Base-by-base conservation (phyloP, 2,329 filamentous ascomycete species). In the Ophiostoma sp. region DNA sequence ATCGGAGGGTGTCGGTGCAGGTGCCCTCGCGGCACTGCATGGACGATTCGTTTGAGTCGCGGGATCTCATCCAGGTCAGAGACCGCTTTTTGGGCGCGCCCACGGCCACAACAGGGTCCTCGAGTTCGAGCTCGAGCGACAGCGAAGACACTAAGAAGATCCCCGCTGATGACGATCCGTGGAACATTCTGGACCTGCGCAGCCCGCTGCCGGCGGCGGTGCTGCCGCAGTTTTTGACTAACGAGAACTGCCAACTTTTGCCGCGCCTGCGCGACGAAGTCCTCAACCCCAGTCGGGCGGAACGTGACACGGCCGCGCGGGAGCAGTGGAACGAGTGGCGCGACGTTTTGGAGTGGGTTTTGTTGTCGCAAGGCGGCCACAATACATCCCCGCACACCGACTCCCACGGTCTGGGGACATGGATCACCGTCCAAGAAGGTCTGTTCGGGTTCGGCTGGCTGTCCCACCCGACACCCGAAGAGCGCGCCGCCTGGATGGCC, bases 261-360 rank as follows among this genome's bases (percentile, higher is more conserved):
- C 78, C 77, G 15, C 76, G 77, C 15, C 74, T 80, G 42, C 78
- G 78, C 3, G 77, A 79, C 75, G 75, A 77, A 9, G 76, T 78
- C 76, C 78, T 87, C 22, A 85, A 85, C 77, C 83, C 81, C 71
- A 68, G 72, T 36, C 77, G 78, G 19, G 78, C 78, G 3, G 78
- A 79, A 73, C 77, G 79, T 61, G 75, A 75, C n/a, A 75, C 75
- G 39, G 79, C 78, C 0, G 75, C 77, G 25, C 74, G 74, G 8
- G 74, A 78, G 70, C 74, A 81, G 39, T 82, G 79, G 80, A 78
- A 78, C 69, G 78, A 78, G 72, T 82, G 79, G 81, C 77, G 76
- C 22, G 77, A 81, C 64, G 77, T 82, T 48, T 72, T 79, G 3
- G 76, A 81, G 66, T 81, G 79, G 79, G 79, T 78, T 3, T 77